Percentiles rank a stretch among this genome's conserved stretches.
These are phyloP conservation scores for Pisolithus orientalis DNA, from an alignment of 768 basidiomycete species.

Conservation along the genomic window DNA sequence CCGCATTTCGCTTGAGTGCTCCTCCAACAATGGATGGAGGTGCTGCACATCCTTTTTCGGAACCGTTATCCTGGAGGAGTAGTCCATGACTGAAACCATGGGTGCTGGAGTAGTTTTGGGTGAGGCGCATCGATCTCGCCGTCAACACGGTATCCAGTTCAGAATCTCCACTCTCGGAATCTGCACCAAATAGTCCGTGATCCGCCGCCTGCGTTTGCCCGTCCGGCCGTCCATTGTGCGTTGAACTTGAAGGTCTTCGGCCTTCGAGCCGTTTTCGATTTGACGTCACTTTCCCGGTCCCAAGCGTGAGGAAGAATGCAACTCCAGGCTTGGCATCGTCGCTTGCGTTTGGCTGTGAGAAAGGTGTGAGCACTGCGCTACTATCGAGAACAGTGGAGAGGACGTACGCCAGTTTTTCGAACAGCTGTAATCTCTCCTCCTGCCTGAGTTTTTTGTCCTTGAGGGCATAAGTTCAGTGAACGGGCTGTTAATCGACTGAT, in stretches of 20 bases:
- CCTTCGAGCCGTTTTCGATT: slow-evolving; percentile 52
- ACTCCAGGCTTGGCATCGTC: slow-evolving; percentile 47
- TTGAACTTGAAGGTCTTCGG: slow-evolving; percentile 55
- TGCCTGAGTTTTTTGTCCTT: slow-evolving; percentile 91
- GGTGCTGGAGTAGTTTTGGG: not conserved
- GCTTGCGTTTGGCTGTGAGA: slow-evolving; percentile 69
- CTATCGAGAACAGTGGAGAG: not conserved
- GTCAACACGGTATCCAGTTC: slow-evolving; percentile 26
- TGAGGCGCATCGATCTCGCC: slow-evolving; percentile 13
- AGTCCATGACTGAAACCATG: slow-evolving; percentile 12
- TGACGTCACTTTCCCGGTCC: slow-evolving; percentile 61
- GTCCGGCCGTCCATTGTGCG: slow-evolving; percentile 43
- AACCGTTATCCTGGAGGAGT: slow-evolving; percentile 4
- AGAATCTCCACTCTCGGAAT: slow-evolving; percentile 28
- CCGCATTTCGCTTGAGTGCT: slow-evolving; percentile 58
- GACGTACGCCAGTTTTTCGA: slow-evolving; percentile 78
- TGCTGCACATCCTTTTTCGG: slow-evolving; percentile 10
- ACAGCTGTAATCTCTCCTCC: slow-evolving; percentile 71
- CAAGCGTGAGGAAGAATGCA: slow-evolving; percentile 84
- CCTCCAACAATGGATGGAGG: slow-evolving; percentile 41
- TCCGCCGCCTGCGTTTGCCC: slow-evolving; percentile 44
- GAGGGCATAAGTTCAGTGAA: not conserved
- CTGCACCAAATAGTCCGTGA: slow-evolving; percentile 18
- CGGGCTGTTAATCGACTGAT: not conserved
- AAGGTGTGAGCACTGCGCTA: slow-evolving; percentile 14